A percentile compares a stretch with the other conserved stretches of the same genome.
Conservation (phyloP, 225 moss, liverwort and hornwort genomes). For the Straminergon stramineum region DNA sequence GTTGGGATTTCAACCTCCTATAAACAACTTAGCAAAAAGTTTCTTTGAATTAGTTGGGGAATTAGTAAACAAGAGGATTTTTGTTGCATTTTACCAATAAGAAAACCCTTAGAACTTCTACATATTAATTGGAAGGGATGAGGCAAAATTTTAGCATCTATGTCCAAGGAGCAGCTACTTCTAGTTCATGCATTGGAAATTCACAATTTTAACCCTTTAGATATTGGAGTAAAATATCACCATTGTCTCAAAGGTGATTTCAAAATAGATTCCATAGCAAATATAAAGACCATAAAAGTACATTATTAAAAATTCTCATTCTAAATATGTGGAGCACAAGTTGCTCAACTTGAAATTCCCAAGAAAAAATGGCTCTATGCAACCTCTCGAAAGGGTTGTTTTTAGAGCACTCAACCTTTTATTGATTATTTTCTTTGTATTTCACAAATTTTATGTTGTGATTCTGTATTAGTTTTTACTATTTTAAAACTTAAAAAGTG, state of each 20-base stretch:
- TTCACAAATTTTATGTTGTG: not conserved
- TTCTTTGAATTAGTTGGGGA: not conserved
- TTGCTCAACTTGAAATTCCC: not conserved
- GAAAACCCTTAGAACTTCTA: rapidly evolving
- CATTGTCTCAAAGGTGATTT: not conserved
- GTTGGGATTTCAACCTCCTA: not conserved
- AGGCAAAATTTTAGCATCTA: rapidly evolving
- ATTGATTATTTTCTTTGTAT: not conserved
- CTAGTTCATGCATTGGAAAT: not conserved
- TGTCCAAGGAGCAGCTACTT: rapidly evolving
- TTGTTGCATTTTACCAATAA: not conserved
- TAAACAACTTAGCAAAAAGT: not conserved
- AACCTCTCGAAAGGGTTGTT: not conserved
- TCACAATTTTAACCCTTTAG: too few species aligned
- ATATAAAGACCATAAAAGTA: too few species aligned
- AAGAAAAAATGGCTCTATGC: not conserved
- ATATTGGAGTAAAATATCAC: not conserved
- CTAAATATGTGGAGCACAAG: not conserved
- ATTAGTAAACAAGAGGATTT: not conserved
- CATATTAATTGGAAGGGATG: not conserved
- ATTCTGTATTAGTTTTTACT: not conserved
- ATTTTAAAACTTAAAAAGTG: too few species aligned
- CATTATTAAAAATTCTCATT: not conserved
- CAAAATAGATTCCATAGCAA: not conserved
- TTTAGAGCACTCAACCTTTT: not conserved